A percentile compares a stretch with the other conserved stretches of the same genome.
These are phyloP conservation scores for Penicillium sp. DNA, from an alignment of 2,329 filamentous ascomycete species.

Conservation along the genomic window DNA sequence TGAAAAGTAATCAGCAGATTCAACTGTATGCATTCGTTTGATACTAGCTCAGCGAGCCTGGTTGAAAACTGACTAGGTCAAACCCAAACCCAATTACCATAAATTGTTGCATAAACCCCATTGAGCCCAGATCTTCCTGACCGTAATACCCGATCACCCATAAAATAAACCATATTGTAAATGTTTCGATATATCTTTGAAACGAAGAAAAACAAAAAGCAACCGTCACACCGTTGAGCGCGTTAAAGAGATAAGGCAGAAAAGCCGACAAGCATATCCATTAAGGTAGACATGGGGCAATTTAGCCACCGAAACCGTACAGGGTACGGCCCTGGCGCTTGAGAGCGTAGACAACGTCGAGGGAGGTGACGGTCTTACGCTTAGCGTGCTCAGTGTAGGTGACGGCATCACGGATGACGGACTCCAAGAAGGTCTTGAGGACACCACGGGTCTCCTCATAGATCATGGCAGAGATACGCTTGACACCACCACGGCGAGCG, in stretches of 20 bases:
- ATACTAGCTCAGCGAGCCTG: neutral
- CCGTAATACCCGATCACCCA: neutral
- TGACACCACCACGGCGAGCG: constrained; percentile 98
- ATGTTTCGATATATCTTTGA: neutral
- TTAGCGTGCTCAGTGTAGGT: constrained; percentile 83
- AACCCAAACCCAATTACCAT: constrained; percentile 14
- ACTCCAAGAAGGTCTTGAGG: constrained; percentile 80
- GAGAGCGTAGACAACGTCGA: constrained; percentile 64
- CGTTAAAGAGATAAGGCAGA: constrained; percentile 14
- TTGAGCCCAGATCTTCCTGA: constrained; percentile 4
- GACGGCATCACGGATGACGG: constrained; percentile 76
- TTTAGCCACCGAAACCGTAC: constrained; percentile 84
- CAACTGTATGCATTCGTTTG: constrained; percentile 5
- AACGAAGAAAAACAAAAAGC: constrained; percentile 9
- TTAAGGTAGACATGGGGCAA: neutral
- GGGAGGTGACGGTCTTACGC: constrained; percentile 60
- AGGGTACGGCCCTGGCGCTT: constrained; percentile 70
- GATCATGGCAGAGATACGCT: constrained; percentile 98
- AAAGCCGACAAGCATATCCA: neutral
- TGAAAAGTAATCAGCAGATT: neutral
- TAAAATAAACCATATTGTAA: constrained; percentile 4
- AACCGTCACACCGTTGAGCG: constrained; percentile 24
- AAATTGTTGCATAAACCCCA: constrained; percentile 1
- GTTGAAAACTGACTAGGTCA: constrained; percentile 9
- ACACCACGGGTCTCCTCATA: constrained; percentile 82